These are phyloP conservation scores for Melaleuca quinquenervia DNA, from an alignment of 345 rosid species.

Conservation along the genomic window DNA sequence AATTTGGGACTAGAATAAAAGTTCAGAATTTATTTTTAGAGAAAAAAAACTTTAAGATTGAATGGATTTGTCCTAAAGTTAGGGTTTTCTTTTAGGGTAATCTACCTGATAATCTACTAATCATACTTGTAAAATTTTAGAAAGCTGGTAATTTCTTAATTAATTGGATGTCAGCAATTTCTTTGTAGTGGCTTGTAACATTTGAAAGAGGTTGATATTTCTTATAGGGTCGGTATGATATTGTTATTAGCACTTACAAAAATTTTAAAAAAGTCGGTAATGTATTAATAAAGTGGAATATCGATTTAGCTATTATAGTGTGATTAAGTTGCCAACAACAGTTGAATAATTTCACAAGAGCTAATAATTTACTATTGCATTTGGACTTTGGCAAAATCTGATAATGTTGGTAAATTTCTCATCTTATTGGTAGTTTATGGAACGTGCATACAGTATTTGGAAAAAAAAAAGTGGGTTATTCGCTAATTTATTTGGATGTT, in stretches of 20 bases:
- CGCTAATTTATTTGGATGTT: not conserved
- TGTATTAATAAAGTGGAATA: not conserved
- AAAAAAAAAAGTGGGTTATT: not conserved
- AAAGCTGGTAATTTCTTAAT: not conserved
- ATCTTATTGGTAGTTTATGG: not conserved
- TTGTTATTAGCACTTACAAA: not conserved
- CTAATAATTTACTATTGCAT: not conserved
- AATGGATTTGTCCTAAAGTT: not conserved
- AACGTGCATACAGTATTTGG: not conserved
- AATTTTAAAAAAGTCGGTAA: not conserved
- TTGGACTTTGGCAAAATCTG: not conserved
- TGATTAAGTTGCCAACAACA: not conserved
- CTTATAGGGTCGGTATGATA: not conserved
- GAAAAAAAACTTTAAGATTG: no score
- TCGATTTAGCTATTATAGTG: not conserved
- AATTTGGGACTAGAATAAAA: not conserved
- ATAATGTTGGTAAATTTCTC: not conserved
- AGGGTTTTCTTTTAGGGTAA: not conserved
- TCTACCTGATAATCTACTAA: not conserved
- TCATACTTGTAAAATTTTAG: no score
- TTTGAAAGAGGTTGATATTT: not conserved
- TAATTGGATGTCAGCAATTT: not conserved
- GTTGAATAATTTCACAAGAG: not conserved
- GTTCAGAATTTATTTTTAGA: no score
- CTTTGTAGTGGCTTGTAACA: not conserved